Percentiles rank a stretch among this genome's conserved stretches.
These are phyloP conservation scores for Mentha longifolia DNA, from an alignment of 257 asterid species.

Conservation along the genomic window DNA sequence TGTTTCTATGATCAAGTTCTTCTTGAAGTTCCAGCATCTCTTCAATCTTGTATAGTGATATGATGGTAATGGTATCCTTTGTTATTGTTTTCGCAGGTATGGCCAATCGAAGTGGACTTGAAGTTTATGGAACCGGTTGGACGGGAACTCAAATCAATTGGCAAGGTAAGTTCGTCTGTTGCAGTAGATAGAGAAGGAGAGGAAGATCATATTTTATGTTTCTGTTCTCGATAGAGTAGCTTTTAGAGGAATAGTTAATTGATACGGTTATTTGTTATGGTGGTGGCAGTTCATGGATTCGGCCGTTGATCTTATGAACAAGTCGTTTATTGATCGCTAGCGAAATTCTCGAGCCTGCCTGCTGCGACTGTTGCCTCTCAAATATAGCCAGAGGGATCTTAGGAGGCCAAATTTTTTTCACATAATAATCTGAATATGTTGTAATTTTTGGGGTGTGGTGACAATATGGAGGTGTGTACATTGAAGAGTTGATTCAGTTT, in stretches of 20 bases:
- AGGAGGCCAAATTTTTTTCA: constrained; percentile 12
- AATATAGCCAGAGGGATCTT: constrained; percentile 6
- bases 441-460: too few relatives aligned
- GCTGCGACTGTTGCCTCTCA: constrained; percentile 22
- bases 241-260: not conserved
- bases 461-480: constrained; percentile 18
- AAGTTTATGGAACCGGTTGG: constrained; percentile 95
- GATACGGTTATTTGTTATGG: not conserved
- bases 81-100: constrained; percentile 55
- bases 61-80: not conserved
- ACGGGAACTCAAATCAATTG: constrained; percentile 76
- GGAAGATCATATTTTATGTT: not conserved
- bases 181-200: not conserved
- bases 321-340: constrained; percentile 67
- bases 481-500: constrained; percentile 34
- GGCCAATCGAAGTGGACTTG: constrained; percentile 92
- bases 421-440: constrained; percentile 12
- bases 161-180: constrained; percentile 56
- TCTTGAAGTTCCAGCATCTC: constrained; percentile 9
- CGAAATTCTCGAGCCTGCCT: constrained; percentile 4
- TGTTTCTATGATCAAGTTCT: not conserved
- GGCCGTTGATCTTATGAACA: constrained; percentile 74
- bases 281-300: constrained; percentile 78
- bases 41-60: not conserved
- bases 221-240: too few relatives aligned